Conservation (phyloP, 2,329 filamentous ascomycete genomes). For the Helicocarpus griseus region DNA sequence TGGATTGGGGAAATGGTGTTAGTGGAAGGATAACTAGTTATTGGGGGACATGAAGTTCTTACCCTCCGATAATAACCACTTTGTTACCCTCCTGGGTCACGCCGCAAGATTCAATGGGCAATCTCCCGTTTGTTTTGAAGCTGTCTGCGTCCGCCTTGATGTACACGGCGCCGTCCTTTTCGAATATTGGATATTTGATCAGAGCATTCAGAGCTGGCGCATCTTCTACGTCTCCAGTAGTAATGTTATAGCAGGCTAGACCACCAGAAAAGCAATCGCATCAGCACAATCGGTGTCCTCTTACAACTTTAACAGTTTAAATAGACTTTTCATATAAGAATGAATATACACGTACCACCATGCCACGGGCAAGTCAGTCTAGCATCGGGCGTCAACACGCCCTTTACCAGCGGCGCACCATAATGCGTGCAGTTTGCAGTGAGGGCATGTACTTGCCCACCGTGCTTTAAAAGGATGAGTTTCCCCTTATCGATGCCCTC, state of each 20-base stretch:
- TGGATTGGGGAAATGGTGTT: conserved; percentile 14
- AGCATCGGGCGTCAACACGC: conserved; percentile 71
- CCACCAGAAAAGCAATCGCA: background rate
- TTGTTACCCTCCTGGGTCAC: conserved; percentile 49
- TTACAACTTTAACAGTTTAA: too few species aligned
- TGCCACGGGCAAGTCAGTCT: conserved; percentile 93
- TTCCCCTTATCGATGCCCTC: conserved; percentile 82
- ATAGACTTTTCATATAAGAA: conserved; percentile 1
- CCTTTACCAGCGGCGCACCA: conserved; percentile 78
- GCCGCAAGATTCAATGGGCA: conserved; percentile 63
- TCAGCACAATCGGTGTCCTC: conserved; percentile 12
- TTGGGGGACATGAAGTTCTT: conserved; percentile 15
- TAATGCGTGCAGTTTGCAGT: conserved; percentile 84
- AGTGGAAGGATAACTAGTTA: background rate
- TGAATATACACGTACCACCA: conserved; percentile 54
- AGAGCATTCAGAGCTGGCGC: conserved; percentile 84
- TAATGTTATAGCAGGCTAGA: conserved; percentile 80
- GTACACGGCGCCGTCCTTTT: conserved; percentile 76
- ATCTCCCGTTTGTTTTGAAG: conserved; percentile 67
- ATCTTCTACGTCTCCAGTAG: conserved; percentile 88
- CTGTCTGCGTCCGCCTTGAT: conserved; percentile 68
- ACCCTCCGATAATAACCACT: conserved; percentile 75
- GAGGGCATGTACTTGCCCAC: conserved; percentile 66
- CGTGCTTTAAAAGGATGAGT: conserved; percentile 72
- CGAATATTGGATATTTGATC: conserved; percentile 66